These are phyloP conservation scores for Clonostachys rosea DNA, from an alignment of 2,329 filamentous ascomycete genomes.

Conservation along the genomic window DNA sequence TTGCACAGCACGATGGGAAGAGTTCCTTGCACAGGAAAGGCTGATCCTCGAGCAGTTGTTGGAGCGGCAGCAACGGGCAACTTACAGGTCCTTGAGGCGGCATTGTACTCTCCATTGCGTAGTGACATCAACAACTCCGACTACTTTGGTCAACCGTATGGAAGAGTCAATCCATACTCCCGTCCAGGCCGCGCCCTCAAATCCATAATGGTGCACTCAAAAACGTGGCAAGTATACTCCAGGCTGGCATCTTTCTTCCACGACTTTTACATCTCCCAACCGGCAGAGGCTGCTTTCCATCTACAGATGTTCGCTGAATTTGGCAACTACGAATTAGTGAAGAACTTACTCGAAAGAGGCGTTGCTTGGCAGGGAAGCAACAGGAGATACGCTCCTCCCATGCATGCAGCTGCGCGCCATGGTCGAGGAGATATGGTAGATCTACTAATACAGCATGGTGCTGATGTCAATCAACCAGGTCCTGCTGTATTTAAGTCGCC, in stretches of 20 bases:
- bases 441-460: not conserved
- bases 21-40: no score
- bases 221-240: not conserved
- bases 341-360: not conserved
- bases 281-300: not conserved
- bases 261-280: not conserved
- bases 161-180: no score
- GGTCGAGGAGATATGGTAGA: not conserved
- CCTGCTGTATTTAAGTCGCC: not conserved
- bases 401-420: not conserved
- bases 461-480: not conserved
- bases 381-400: not conserved
- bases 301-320: not conserved
- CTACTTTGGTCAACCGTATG: no score
- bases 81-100: no score
- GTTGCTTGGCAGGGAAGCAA: not conserved
- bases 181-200: not conserved
- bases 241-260: not conserved
- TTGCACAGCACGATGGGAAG: no score
- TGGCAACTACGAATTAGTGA: not conserved
- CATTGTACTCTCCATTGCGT: no score
- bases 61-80: no score
- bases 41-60: no score
- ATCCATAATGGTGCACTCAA: not conserved
- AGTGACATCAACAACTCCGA: no score